A percentile compares a stretch with the other conserved stretches of the same genome.
These are phyloP conservation scores for Astrocystis sublimbata DNA, from an alignment of 495 filamentous ascomycete genomes.

Conservation along the genomic window DNA sequence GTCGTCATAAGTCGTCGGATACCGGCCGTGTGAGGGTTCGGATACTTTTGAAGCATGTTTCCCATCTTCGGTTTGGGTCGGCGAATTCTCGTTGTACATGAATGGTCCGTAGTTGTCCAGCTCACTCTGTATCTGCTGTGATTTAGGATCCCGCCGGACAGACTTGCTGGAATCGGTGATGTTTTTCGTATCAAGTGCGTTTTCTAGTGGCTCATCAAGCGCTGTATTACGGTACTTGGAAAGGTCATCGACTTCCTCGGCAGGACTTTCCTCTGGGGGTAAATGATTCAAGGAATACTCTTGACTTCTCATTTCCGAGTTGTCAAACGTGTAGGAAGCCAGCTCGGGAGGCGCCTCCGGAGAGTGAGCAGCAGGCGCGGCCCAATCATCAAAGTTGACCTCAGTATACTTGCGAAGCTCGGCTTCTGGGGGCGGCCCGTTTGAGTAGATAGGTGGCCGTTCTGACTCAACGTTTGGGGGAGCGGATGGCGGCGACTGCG, in stretches of 20 bases:
- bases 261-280: conserved; percentile 27
- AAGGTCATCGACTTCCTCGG: conserved; percentile 30
- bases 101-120: conserved; percentile 30
- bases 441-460: conserved; percentile 30
- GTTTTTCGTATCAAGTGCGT: conserved; percentile 20
- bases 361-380: conserved; percentile 6
- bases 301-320: conserved; percentile 28
- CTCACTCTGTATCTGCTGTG: conserved; percentile 16
- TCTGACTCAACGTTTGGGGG: conserved; percentile 26
- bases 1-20: conserved; percentile 27
- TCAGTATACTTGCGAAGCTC: conserved; percentile 43
- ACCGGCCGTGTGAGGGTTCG: background rate
- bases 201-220: conserved; percentile 7
- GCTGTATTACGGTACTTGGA: conserved; percentile 23
- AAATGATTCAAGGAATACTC: conserved; percentile 36
- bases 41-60: background rate
- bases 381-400: conserved; percentile 32
- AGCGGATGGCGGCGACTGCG: conserved; percentile 35
- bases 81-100: conserved; percentile 30
- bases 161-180: conserved; percentile 26
- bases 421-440: conserved; percentile 36
- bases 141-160: background rate
- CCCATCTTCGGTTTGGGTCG: conserved; percentile 32
- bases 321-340: background rate
- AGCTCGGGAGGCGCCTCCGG: background rate